Percentiles rank a stretch among this genome's conserved stretches.
phyloP scores from a whole-genome alignment of 2,329 filamentous ascomycete species.

The Akanthomyces dipterigenus region DNA sequence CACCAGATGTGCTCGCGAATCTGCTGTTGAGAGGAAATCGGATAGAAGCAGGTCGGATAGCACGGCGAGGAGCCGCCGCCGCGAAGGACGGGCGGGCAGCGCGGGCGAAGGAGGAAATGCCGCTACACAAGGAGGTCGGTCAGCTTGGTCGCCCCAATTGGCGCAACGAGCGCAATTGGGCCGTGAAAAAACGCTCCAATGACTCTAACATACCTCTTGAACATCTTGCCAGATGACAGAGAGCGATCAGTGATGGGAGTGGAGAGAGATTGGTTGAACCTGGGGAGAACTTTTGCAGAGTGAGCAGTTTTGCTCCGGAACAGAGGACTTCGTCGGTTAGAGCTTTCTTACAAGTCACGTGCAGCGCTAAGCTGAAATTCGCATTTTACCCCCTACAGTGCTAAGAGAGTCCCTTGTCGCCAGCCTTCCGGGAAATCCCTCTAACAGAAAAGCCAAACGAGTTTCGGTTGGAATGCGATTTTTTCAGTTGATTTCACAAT shows the following conservation, averaged over 20 bases:
- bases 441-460: background rate
- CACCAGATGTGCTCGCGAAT: constrained; percentile 52
- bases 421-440: constrained; percentile 11
- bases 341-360: constrained; percentile 37
- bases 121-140: constrained; percentile 40
- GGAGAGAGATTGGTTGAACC: constrained; percentile 48
- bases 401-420: background rate
- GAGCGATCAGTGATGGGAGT: constrained; percentile 55
- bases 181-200: constrained; percentile 22
- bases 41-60: constrained; percentile 49
- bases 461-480: background rate
- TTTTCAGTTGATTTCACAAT: background rate
- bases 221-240: constrained; percentile 69
- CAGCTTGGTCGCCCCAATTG: constrained; percentile 37
- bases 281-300: constrained; percentile 43
- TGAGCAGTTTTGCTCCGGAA: constrained; percentile 43
- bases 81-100: constrained; percentile 55
- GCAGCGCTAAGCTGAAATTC: constrained; percentile 17
- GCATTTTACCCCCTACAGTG: constrained; percentile 12
- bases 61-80: constrained; percentile 50
- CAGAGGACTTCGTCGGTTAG: constrained; percentile 36
- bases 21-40: constrained; percentile 49
- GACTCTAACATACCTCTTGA: constrained; percentile 63
- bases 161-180: constrained; percentile 17
- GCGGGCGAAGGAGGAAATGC: constrained; percentile 59